phyloP scores from a whole-genome alignment of 2,329 filamentous ascomycete species.

The Fusarium abutilonis region DNA sequence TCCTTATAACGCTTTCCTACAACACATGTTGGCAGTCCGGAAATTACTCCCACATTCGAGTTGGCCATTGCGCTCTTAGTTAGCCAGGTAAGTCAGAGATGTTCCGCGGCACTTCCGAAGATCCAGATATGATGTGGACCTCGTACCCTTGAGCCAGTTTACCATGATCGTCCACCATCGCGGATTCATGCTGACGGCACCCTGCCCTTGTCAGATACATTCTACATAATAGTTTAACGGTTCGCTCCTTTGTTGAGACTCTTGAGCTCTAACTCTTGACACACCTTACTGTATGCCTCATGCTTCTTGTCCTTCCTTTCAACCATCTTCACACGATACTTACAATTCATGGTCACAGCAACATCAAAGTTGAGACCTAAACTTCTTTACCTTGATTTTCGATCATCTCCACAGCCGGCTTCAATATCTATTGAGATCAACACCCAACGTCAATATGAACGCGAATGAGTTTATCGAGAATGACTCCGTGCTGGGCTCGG shows the following conservation, averaged over 20 bases:
- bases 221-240: conserved; percentile 42
- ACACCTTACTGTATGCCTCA: conserved; percentile 62
- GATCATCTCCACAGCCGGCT: conserved; percentile 59
- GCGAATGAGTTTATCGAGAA: conserved; percentile 60
- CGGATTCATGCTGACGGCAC: conserved; percentile 45
- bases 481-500: conserved; percentile 58
- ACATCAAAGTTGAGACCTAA: conserved; percentile 55
- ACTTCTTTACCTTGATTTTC: conserved; percentile 58
- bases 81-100: conserved; percentile 45
- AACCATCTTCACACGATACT: conserved; percentile 38
- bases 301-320: conserved; percentile 40
- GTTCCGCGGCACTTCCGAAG: conserved; percentile 46
- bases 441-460: conserved; percentile 57
- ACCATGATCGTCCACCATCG: conserved; percentile 36
- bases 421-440: conserved; percentile 56
- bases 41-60: conserved; percentile 46
- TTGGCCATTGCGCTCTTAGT: conserved; percentile 47
- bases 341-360: conserved; percentile 40
- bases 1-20: conserved; percentile 41
- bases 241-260: conserved; percentile 32
- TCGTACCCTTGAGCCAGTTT: conserved; percentile 39
- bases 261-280: conserved; percentile 59
- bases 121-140: conserved; percentile 47
- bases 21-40: conserved; percentile 43
- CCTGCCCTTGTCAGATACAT: conserved; percentile 43